Evolutionary conservation across 352 stramenopile species (phyloP).

Genomic region (Phytophthora europaea): DNA sequence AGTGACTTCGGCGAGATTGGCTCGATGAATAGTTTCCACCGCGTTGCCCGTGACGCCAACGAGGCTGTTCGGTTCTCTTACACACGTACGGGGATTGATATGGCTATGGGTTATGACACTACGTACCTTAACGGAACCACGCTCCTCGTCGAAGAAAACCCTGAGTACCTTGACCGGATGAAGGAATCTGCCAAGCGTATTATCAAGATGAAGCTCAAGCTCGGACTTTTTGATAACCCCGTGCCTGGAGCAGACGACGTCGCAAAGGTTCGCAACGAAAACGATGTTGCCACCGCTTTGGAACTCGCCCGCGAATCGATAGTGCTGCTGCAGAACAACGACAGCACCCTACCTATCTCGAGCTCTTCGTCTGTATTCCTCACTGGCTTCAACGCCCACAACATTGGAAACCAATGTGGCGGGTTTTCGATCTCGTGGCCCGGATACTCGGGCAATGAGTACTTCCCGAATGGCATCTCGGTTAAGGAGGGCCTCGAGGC

Average conservation of each 20-base stretch:
- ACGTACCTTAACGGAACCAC: neutral
- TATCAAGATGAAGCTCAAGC: slow-evolving; percentile 20
- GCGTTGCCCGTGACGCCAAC: neutral
- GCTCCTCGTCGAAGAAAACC: neutral
- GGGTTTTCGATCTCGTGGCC: slow-evolving; percentile 53
- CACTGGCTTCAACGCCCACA: neutral
- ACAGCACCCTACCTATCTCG: neutral
- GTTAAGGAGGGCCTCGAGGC: neutral
- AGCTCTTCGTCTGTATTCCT: neutral
- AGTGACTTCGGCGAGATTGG: neutral
- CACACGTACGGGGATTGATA: neutral
- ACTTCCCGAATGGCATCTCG: slow-evolving; percentile 6
- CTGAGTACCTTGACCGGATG: neutral
- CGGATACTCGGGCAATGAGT: slow-evolving; percentile 56
- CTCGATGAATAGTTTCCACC: neutral
- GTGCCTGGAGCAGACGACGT: slow-evolving; percentile 29
- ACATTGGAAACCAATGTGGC: neutral
- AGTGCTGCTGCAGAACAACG: slow-evolving; percentile 3
- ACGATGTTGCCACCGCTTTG: neutral
- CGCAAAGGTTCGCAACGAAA: neutral
- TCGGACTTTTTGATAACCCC: neutral
- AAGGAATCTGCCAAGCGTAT: neutral
- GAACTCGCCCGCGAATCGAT: neutral
- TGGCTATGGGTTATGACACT: slow-evolving; percentile 1
- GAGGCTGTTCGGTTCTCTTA: neutral